Evolutionary conservation across 192 early-diverging fungal genomes (phyloP).

Genomic region (Tieghemiomyces parasiticus): DNA sequence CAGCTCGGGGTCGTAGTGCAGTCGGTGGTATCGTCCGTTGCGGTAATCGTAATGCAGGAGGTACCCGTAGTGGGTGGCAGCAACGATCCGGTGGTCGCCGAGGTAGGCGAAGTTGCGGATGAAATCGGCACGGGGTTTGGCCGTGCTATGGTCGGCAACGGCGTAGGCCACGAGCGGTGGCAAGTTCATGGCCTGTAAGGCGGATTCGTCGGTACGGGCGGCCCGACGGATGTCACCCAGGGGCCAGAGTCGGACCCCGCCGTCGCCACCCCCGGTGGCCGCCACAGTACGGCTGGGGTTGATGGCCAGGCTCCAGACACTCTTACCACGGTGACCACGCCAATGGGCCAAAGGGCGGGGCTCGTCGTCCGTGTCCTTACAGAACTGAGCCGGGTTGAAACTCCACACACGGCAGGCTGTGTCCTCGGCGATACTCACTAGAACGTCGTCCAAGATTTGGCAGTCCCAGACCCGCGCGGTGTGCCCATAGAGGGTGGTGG

Average conservation of each 20-base stretch:
- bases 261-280: slow-evolving; percentile 69
- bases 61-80: slow-evolving; percentile 30
- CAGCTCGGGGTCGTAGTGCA: slow-evolving; percentile 3
- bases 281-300: slow-evolving; percentile 29
- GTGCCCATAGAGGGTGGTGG: slow-evolving; percentile 50
- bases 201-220: slow-evolving; percentile 16
- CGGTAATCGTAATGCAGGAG: slow-evolving; percentile 9
- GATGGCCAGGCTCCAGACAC: slow-evolving; percentile 66
- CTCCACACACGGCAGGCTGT: slow-evolving; percentile 68
- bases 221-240: slow-evolving; percentile 13
- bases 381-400: slow-evolving; percentile 13
- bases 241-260: slow-evolving; percentile 61
- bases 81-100: slow-evolving; percentile 14
- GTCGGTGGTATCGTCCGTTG: not conserved
- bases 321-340: slow-evolving; percentile 67
- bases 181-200: slow-evolving; percentile 12
- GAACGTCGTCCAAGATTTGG: slow-evolving; percentile 31
- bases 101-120: slow-evolving; percentile 32
- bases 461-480: slow-evolving; percentile 68
- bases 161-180: slow-evolving; percentile 15
- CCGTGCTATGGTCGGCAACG: not conserved
- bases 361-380: slow-evolving; percentile 19
- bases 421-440: slow-evolving; percentile 65
- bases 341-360: slow-evolving; percentile 47
- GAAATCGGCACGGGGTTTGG: slow-evolving; percentile 15